Evolutionary conservation across 2,329 filamentous ascomycete genomes (phyloP), one percentile per base, ranked within the genome.

Genomic region (Pseudofabraea citricarpa): DNA sequence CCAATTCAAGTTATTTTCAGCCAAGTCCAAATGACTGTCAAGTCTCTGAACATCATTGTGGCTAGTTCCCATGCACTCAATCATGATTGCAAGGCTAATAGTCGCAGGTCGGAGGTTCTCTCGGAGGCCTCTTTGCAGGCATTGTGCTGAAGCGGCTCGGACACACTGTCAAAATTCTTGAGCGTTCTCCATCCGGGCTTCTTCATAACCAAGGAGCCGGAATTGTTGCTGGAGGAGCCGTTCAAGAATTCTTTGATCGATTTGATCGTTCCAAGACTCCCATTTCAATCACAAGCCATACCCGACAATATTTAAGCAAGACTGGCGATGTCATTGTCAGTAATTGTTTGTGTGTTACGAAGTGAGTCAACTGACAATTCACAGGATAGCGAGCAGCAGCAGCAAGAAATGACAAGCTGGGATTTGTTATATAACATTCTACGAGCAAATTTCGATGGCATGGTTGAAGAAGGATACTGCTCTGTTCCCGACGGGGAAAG

Each of bases 371-470:
- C 5, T n/a, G 16, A 31, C 13, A 12, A 16, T 31, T 5, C 5
- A 13, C 7, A 33, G 27, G 3, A 32, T 15, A 16, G 18, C 12
- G 5, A 31, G 16, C 6, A 31, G 5, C 27, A 31, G 12, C 27
- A 5, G 5, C 26, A 37, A 32, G 16, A 22, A 12, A 40, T 45
- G 36, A 41, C 45, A 1, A 54, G 49, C 36, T 54, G 49, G 49
- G 48, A 50, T 37, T 27, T 50, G 3, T 27, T 54, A 15, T 55
- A 56, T 38, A 42, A 48, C 35, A 26, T 50, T 6, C 20, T 54
- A 15, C 29, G 51, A 15, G 43, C 47, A 3, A 51, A 53, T 41
- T 55, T 56, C 16, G 52, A 56, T 44, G 51, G 54, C 1, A 24
- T 41, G 24, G 44, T 37, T 47, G 48, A 46, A 12, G 13, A 20